Base-by-base conservation (phyloP, 2,329 filamentous ascomycete species). In the Rhexocercosporidium sp. region DNA sequence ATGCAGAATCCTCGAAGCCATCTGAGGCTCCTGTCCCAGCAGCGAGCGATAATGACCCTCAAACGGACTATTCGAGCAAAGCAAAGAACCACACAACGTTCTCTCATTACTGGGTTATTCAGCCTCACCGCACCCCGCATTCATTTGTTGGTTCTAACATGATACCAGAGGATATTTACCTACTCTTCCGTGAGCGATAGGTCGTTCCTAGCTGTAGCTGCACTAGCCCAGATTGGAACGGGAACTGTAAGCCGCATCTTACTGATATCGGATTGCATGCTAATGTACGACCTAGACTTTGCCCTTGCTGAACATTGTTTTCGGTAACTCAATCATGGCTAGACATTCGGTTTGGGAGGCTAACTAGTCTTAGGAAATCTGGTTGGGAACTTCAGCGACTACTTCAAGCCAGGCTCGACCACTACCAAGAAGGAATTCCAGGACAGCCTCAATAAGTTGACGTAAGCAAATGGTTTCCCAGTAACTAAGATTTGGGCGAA, bases 241-340 rank as follows among this genome's bases (percentile, higher is more conserved):
- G 75, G 75, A 29, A 62, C 70, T 39, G 74, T 74, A 72, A 57
- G 71, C 68, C 54, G 20, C 41, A 20, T 29, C 27, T 53, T 7
- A 3, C 11, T 41, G 31, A 44, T 20, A 2, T 34, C 16, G 62
- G 16, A 37, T 22, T 27, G 60, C 46, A 64, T 63, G 53, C 61
- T 71, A 60, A 64, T 62, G 49, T 37, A 53, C 22, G 12, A 25
- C 6, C 27, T 64, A 82, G 79, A 88, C 86, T 1, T 75, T 89
- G 56, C 87, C 87, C 0, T 71, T 89, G 57, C 86, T 89, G 82
- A 89, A 88, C 65, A 81, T 88, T 14, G 79, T 88, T 16, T 88
- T 88, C 74, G 86, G 85, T 82, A 77, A 73, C 75, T 65, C 22
- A 20, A 1, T 4, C 31, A 2, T 20, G 18, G 31, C 22, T 14